Conservation (phyloP, 352 stramenopile species). For the Thalassiosira livingstoniorum region DNA sequence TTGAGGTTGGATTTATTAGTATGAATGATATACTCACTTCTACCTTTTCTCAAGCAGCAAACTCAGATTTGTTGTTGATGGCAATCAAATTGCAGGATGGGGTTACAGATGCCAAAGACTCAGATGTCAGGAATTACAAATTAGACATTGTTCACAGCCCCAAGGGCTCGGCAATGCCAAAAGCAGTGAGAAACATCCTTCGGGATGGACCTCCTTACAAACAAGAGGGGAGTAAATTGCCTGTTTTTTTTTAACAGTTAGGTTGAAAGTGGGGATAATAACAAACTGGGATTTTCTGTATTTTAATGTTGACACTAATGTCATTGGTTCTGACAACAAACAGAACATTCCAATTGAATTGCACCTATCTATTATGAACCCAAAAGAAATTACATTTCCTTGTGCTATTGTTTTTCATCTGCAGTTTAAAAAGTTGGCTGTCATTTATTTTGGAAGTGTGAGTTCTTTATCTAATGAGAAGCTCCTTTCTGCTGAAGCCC, state of each 20-base stretch:
- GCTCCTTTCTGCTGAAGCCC: conserved; percentile 23
- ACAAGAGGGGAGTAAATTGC: conserved; percentile 20
- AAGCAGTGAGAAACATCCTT: conserved; percentile 4
- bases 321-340: conserved; percentile 5
- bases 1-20: conserved; percentile 18
- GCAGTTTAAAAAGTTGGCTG: conserved; percentile 14
- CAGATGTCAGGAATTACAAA: conserved; percentile 34
- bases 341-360: conserved; percentile 26
- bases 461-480: conserved; percentile 15
- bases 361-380: conserved; percentile 37
- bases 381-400: conserved; percentile 37
- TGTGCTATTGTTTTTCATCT: conserved; percentile 31
- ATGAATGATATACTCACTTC: conserved; percentile 43
- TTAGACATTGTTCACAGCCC: conserved; percentile 18
- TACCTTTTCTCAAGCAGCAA: conserved; percentile 24
- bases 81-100: conserved; percentile 37
- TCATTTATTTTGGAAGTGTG: conserved; percentile 24
- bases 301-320: conserved; percentile 29
- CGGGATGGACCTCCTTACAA: conserved; percentile 14
- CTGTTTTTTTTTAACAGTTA: conserved; percentile 32
- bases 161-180: not conserved
- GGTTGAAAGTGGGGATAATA: conserved; percentile 26
- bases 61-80: conserved; percentile 27
- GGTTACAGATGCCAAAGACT: conserved; percentile 8
- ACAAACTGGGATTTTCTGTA: conserved; percentile 30